phyloP scores from a whole-genome alignment of 768 basidiomycete species.

The Agaricus blazei region DNA sequence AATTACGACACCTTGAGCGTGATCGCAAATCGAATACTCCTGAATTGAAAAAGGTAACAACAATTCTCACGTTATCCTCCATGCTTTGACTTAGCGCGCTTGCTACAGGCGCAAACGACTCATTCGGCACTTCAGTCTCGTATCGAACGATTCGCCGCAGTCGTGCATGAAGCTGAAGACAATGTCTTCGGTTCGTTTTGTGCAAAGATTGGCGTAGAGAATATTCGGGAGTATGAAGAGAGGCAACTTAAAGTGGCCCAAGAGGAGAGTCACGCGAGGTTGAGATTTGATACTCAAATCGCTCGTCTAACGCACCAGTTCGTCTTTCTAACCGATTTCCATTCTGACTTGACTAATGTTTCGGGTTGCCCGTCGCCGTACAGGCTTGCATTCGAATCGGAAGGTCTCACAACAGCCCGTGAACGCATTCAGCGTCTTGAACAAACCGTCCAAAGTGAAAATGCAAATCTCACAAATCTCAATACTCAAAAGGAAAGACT shows the following conservation, averaged over 20 bases:
- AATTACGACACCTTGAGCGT: constrained; percentile 75
- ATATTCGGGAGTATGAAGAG: constrained; percentile 93
- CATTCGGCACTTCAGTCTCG: constrained; percentile 48
- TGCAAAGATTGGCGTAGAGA: constrained; percentile 64
- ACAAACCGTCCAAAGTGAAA: constrained; percentile 46
- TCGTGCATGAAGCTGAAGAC: constrained; percentile 78
- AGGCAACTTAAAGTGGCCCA: constrained; percentile 84
- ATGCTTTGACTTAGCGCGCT: background rate
- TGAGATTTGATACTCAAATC: constrained; percentile 83
- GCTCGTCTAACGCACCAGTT: constrained; percentile 84
- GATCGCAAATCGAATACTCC: constrained; percentile 63
- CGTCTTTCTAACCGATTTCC: constrained; percentile 17
- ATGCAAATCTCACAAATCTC: constrained; percentile 45
- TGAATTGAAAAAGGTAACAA: constrained; percentile 62
- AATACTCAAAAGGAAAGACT: constrained; percentile 50
- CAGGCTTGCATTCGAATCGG: constrained; percentile 78
- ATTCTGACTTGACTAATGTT: too few species aligned
- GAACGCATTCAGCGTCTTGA: constrained; percentile 59
- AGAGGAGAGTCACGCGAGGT: constrained; percentile 78
- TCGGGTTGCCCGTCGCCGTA: background rate
- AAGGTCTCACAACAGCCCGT: constrained; percentile 60
- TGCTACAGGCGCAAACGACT: constrained; percentile 45
- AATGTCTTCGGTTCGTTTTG: constrained; percentile 77
- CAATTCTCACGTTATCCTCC: too few species aligned
- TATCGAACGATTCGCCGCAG: constrained; percentile 47